Evolutionary conservation across 441 rosid species (phyloP), one percentile per base, ranked within the genome.

Genomic region (Brassica balearica): DNA sequence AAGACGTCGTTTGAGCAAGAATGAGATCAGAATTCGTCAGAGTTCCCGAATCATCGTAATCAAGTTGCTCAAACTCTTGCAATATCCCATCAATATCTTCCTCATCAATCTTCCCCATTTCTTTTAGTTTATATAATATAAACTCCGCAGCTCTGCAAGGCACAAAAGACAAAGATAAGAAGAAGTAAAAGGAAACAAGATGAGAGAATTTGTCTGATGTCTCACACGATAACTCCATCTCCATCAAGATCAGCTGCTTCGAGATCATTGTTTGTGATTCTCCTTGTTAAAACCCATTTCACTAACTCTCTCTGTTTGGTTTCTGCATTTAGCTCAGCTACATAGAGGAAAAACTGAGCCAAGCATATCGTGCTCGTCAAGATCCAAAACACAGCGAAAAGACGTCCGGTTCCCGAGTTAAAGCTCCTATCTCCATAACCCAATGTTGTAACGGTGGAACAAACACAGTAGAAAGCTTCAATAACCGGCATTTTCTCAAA

Each of bases 391-490:
- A 87, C 79, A 11, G 89, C 96, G 38, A 93, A 93, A 12, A 74
- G 3, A 3, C 96, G 96, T 5, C 96, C 96, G 0, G 66, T 36
- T 12, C 23, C 22, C 0, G 90, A 87, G 14, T 74, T 80, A 84
- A 93, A 93, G 86, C 95, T 93, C 77, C 75, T 58, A 71, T 93
- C 97, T 1, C 97, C 97, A 76, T 86, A 93, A 15, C 97, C 96
- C 53, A 91, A 78, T 22, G 97, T 86, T 1, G 96, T 91, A 79
- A 93, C 65, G 1, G 97, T 88, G 20, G 94, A 81, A 77, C 92
- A 91, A 32, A 88, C 94, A 11, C 96, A 91, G 72, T 91, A 92
- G 72, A 92, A 81, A 9, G 94, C 87, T 27, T 88, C 89, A 4
- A 86, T 68, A 9, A 83, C 6, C 20, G 73, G 79, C 75, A 87